Evolutionary conservation across 164 flowering plant genomes (phyloP), one percentile per base, ranked within the genome.

Genomic region (Aristolochia contorta): DNA sequence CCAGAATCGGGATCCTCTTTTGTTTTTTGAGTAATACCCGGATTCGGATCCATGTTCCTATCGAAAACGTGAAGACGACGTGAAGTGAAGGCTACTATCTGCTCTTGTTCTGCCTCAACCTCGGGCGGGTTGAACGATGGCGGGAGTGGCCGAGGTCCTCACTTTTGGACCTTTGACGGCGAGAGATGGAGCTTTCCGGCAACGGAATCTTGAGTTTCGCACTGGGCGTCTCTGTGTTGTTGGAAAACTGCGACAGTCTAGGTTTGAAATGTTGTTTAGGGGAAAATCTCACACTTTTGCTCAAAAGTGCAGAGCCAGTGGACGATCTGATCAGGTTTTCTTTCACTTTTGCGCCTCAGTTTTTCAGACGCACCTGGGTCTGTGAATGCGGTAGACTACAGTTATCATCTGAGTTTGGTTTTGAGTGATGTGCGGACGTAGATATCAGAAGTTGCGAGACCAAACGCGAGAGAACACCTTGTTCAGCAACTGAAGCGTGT

Each of bases 141-240:
- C 82, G 80, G 77, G 69, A 75, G 69, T 57, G 23, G 66, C 78
- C 54, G 78, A 67, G 41, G 37, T 68, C 64, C 67, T 72, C n/a
- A 62, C 16, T 27, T 53, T 63, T 49, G 32, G 55, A 14, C 65
- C 74, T 55, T 55, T 61, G 49, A 18, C 62, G 21, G 12, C 66
- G 30, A 54, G 51, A 19, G 33, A 58, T 53, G 48, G 20, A 13
- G 30, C 67, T 30, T 71, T 53, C 61, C 58, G 71, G 20, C 71
- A 7, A 43, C 66, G 63, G 47, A 51, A 21, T 14, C 58, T 37
- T 20, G 57, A 16, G 27, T 20, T 62, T 43, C 65, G 59, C 23
- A 10, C 67, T 2, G 64, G 0, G 23, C 12, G 20, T 7, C 10
- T 60, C 51, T 50, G 14, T 14, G 51, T 57, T 30, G n/a, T 24